These are phyloP conservation scores for Aureobasidium sp. DNA, from an alignment of 2,329 filamentous ascomycete species.

Conservation along the genomic window DNA sequence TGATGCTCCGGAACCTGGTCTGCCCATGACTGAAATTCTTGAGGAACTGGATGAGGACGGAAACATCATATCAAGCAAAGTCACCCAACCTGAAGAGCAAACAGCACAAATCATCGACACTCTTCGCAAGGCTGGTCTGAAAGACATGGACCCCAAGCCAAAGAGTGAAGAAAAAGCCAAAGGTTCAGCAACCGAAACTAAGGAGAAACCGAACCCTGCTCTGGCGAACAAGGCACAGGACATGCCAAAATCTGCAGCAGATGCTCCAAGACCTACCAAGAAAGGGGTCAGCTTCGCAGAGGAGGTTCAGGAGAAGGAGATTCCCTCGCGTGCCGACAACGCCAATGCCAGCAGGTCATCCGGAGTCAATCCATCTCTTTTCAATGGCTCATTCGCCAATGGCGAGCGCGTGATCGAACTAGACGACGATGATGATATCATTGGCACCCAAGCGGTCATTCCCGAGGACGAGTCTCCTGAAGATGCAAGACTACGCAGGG, in stretches of 20 bases:
- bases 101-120: conserved; percentile 64
- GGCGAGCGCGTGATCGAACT: conserved; percentile 38
- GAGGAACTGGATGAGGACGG: conserved; percentile 89
- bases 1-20: conserved; percentile 53
- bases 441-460: conserved; percentile 47
- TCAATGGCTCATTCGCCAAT: conserved; percentile 15
- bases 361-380: neutral
- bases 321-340: conserved; percentile 1
- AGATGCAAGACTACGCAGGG: conserved; percentile 69
- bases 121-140: conserved; percentile 68
- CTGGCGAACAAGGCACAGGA: neutral
- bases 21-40: conserved; percentile 82
- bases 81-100: conserved; percentile 54
- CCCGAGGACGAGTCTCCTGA: conserved; percentile 71
- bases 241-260: neutral
- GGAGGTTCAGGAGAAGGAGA: neutral
- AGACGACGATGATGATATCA: conserved; percentile 36
- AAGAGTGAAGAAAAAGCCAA: neutral
- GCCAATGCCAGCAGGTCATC: neutral
- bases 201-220: neutral
- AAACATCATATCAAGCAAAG: conserved; percentile 57
- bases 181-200: neutral
- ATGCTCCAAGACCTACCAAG: conserved; percentile 12
- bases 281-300: conserved; percentile 30
- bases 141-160: conserved; percentile 22